These are phyloP conservation scores for Lomentospora prolificans DNA, from an alignment of 2,329 filamentous ascomycete genomes.

Conservation along the genomic window DNA sequence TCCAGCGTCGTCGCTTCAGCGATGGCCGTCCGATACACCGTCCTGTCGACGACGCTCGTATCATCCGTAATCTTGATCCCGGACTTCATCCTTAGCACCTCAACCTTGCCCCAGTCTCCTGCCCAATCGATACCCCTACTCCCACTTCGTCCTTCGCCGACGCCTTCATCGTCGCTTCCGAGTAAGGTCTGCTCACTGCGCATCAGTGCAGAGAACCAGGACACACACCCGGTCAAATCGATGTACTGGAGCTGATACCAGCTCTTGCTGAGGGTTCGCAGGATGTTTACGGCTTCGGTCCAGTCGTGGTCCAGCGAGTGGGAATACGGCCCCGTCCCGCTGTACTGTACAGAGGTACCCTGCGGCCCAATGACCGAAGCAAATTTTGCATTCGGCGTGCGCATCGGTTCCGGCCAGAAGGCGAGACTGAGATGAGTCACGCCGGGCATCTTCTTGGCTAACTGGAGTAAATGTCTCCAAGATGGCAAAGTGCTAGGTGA, in stretches of 20 bases:
- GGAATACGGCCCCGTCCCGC: slow-evolving; percentile 47
- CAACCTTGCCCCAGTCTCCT: slow-evolving; percentile 42
- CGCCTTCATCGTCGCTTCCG: slow-evolving; percentile 21
- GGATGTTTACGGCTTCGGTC: slow-evolving; percentile 45
- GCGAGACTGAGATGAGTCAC: slow-evolving; percentile 53
- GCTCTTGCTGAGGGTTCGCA: slow-evolving; percentile 42
- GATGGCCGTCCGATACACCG: slow-evolving; percentile 24
- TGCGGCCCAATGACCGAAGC: slow-evolving; percentile 35
- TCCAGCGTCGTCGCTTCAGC: slow-evolving; percentile 33
- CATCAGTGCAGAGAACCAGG: slow-evolving; percentile 43
- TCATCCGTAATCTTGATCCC: slow-evolving; percentile 30
- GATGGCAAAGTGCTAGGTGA: slow-evolving; percentile 26
- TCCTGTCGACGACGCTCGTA: slow-evolving; percentile 21
- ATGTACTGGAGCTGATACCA: slow-evolving; percentile 51
- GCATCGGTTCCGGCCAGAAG: slow-evolving; percentile 50
- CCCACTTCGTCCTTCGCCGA: background rate
- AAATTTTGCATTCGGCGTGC: slow-evolving; percentile 44
- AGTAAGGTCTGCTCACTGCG: slow-evolving; percentile 24
- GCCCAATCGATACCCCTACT: slow-evolving; percentile 36
- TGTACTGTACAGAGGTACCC: slow-evolving; percentile 37
- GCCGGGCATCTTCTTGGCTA: slow-evolving; percentile 41
- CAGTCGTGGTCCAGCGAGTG: slow-evolving; percentile 49
- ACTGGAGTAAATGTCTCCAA: slow-evolving; percentile 47
- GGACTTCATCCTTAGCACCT: slow-evolving; percentile 31
- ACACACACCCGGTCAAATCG: slow-evolving; percentile 48